Conservation (phyloP, 495 filamentous ascomycete species). For the Talaromyces thailandensis region DNA sequence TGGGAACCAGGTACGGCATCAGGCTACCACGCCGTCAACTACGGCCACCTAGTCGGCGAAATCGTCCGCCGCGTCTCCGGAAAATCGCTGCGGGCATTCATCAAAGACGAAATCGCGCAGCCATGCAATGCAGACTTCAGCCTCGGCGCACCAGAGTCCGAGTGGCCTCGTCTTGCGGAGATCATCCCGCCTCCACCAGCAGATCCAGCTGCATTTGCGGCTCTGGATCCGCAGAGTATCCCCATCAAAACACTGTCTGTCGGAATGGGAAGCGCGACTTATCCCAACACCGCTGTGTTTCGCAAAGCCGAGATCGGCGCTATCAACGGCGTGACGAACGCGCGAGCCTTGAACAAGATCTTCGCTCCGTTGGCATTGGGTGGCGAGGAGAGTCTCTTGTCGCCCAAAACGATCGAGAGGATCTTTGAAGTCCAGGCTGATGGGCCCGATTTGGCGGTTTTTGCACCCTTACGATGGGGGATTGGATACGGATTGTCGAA, state of each 20-base stretch:
- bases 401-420: slow-evolving; percentile 13
- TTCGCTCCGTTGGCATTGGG: slow-evolving; percentile 5
- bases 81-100: slow-evolving; percentile 14
- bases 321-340: slow-evolving; percentile 12
- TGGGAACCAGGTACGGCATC: slow-evolving; percentile 18
- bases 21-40: slow-evolving; percentile 18
- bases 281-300: neutral
- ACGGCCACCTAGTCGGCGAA: slow-evolving; percentile 19
- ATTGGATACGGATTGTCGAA: slow-evolving; percentile 14
- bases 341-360: slow-evolving; percentile 7
- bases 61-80: slow-evolving; percentile 15
- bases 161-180: slow-evolving; percentile 11
- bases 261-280: neutral
- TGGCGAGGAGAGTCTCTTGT: slow-evolving; percentile 7
- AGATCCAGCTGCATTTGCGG: neutral
- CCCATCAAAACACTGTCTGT: neutral
- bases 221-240: slow-evolving; percentile 2
- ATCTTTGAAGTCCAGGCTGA: slow-evolving; percentile 16
- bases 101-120: slow-evolving; percentile 15
- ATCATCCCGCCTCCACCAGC: slow-evolving; percentile 5
- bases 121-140: slow-evolving; percentile 18
- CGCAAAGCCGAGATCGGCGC: slow-evolving; percentile 8
- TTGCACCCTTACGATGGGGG: slow-evolving; percentile 13
- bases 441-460: slow-evolving; percentile 13
- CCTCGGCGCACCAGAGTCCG: slow-evolving; percentile 13